Percentiles rank a stretch among this genome's conserved stretches.
Conservation (phyloP, 1,284 basidiomycete species). For the Fomitopsis schrenkii region DNA sequence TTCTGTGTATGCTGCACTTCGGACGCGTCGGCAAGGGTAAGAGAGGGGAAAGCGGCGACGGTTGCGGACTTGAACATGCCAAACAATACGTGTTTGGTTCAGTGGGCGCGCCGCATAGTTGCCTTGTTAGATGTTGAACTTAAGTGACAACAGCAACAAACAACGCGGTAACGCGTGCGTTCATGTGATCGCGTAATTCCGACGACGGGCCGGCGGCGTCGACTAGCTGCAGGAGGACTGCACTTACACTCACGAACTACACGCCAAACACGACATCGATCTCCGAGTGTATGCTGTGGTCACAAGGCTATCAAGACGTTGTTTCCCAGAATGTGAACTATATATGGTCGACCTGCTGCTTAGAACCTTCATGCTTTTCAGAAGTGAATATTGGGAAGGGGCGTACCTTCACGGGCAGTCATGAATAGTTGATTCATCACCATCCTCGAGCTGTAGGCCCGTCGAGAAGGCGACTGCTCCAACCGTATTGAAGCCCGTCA, state of each 20-base stretch:
- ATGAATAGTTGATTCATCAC: too few relatives aligned
- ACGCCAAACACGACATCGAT: background rate
- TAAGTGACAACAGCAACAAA: slow-evolving; percentile 9
- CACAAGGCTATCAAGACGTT: too few relatives aligned
- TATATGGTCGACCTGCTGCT: too few relatives aligned
- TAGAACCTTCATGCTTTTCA: background rate
- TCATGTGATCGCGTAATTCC: background rate
- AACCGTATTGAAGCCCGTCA: too few relatives aligned
- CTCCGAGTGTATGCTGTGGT: too few relatives aligned
- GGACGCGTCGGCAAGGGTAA: slow-evolving; percentile 20
- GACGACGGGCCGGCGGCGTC: background rate
- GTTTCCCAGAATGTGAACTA: too few relatives aligned
- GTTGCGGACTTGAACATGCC: slow-evolving; percentile 21
- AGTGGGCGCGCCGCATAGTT: slow-evolving; percentile 18
- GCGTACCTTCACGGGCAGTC: too few relatives aligned
- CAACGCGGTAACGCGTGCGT: slow-evolving; percentile 13
- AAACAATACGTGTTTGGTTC: slow-evolving; percentile 22
- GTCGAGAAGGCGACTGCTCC: too few relatives aligned
- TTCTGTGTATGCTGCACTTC: slow-evolving; percentile 14
- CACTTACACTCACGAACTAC: too few relatives aligned
- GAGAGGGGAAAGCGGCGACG: slow-evolving; percentile 9
- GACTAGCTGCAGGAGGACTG: too few relatives aligned
- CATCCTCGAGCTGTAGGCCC: too few relatives aligned
- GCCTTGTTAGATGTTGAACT: slow-evolving; percentile 3
- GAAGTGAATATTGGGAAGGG: too few relatives aligned